These are phyloP conservation scores for Fusarium irregulare DNA, from an alignment of 2,329 filamentous ascomycete genomes.

Conservation along the genomic window DNA sequence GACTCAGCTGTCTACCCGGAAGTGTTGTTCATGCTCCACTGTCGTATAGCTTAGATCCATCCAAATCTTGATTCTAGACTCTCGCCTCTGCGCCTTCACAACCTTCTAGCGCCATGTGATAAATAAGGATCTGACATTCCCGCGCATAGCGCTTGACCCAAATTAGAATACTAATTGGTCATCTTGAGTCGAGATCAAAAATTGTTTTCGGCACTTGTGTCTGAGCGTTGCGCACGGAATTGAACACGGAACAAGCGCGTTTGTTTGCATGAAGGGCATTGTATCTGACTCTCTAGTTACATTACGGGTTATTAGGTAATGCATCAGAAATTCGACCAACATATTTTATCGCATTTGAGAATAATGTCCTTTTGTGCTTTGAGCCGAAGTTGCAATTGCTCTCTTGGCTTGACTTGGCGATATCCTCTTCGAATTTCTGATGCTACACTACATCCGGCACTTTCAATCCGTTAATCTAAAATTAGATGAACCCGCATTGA, in stretches of 20 bases:
- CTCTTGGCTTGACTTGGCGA: neutral
- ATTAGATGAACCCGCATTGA: conserved; percentile 2
- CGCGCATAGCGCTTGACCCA: neutral
- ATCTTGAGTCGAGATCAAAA: neutral
- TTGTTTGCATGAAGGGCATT: neutral
- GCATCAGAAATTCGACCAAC: neutral
- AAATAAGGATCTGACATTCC: neutral
- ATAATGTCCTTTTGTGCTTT: too few relatives aligned
- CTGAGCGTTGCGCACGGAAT: neutral
- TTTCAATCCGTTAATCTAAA: conserved; percentile 11
- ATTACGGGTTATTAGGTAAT: neutral
- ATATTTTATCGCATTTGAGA: too few relatives aligned
- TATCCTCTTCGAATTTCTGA: neutral
- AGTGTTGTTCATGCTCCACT: neutral
- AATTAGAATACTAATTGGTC: neutral
- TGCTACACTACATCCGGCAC: neutral
- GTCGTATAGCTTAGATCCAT: neutral
- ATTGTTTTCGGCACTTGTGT: neutral
- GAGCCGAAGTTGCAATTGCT: neutral
- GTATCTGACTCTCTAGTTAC: neutral
- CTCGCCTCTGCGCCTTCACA: neutral
- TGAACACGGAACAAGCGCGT: neutral
- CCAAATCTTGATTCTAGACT: neutral
- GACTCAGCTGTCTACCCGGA: neutral
- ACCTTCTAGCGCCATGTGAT: neutral